A percentile compares a stretch with the other conserved stretches of the same genome.
phyloP scores from a whole-genome alignment of 164 flowering plant genomes.

The Sextonia rubra region DNA sequence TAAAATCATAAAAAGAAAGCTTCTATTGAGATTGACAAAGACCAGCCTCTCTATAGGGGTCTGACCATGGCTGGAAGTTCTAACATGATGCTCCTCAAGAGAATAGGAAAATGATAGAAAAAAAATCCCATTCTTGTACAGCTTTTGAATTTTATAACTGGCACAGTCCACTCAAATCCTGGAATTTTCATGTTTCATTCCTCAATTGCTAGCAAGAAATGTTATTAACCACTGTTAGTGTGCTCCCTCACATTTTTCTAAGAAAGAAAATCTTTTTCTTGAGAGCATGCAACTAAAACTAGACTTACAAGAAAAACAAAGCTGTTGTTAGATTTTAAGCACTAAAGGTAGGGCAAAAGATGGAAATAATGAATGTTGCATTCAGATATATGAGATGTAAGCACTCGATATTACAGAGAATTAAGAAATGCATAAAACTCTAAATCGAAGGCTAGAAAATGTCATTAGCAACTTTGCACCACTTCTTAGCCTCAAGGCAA shows the following conservation, averaged over 20 bases:
- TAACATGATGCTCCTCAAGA: too few relatives aligned
- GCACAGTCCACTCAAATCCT: too few relatives aligned
- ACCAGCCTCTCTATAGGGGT: too few relatives aligned
- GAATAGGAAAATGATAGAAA: too few relatives aligned
- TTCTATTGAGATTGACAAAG: too few relatives aligned
- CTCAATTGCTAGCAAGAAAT: not conserved
- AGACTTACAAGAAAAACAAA: not conserved
- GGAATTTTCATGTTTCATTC: too few relatives aligned
- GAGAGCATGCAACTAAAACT: not conserved
- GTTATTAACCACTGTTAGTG: not conserved
- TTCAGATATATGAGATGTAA: not conserved
- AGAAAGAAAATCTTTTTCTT: not conserved
- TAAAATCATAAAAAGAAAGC: too few relatives aligned
- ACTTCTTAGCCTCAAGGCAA: not conserved
- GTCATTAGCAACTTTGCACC: not conserved
- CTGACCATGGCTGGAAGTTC: too few relatives aligned
- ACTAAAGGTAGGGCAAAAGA: not conserved
- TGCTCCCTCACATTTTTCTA: not conserved
- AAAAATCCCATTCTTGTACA: too few relatives aligned
- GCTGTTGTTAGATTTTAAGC: not conserved
- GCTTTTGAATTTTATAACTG: too few relatives aligned
- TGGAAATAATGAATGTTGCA: not conserved
- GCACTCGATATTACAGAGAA: not conserved
- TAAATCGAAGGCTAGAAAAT: not conserved
- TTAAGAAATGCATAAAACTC: not conserved